These are phyloP conservation scores for Teratosphaeriaceae sp. DNA, from an alignment of 2,329 filamentous ascomycete genomes.

Conservation along the genomic window DNA sequence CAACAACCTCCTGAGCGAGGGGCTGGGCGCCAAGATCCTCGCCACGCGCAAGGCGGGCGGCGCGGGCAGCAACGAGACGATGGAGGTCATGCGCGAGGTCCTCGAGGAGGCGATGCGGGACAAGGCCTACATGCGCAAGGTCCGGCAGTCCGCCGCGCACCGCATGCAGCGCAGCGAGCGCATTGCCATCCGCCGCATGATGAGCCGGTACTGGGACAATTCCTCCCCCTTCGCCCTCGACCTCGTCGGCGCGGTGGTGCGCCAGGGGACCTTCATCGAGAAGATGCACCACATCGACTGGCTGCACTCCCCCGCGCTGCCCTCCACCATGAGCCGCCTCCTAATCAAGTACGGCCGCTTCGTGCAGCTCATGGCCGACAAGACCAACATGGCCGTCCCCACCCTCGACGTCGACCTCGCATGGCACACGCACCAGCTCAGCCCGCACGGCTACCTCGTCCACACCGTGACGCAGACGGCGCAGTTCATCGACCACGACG, in stretches of 20 bases:
- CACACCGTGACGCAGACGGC: conserved; percentile 45
- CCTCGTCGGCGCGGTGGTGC: conserved; percentile 57
- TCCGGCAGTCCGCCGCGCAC: conserved; percentile 17
- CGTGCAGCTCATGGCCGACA: conserved; percentile 49
- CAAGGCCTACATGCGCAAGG: conserved; percentile 32
- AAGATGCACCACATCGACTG: conserved; percentile 75
- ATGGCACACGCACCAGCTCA: conserved; percentile 77
- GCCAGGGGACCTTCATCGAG: conserved; percentile 59
- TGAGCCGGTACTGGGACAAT: conserved; percentile 65
- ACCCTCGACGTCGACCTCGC: conserved; percentile 69
- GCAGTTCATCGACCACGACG: conserved; percentile 72
- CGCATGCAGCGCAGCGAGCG: conserved; percentile 15
- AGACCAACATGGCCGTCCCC: conserved; percentile 52
- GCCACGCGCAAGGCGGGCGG: background rate
- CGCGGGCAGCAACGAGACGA: conserved; percentile 19
- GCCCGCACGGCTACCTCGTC: conserved; percentile 54
- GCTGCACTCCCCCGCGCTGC: conserved; percentile 63
- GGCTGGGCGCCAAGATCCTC: conserved; percentile 38
- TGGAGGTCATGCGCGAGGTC: conserved; percentile 46
- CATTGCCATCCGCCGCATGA: conserved; percentile 56
- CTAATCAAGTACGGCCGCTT: conserved; percentile 61
- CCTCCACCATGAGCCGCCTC: conserved; percentile 57
- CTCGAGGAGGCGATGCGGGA: conserved; percentile 44
- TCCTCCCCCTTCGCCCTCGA: conserved; percentile 58
- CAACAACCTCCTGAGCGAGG: conserved; percentile 36